phyloP scores from a whole-genome alignment of 441 rosid species.

The Viola pubescens region DNA sequence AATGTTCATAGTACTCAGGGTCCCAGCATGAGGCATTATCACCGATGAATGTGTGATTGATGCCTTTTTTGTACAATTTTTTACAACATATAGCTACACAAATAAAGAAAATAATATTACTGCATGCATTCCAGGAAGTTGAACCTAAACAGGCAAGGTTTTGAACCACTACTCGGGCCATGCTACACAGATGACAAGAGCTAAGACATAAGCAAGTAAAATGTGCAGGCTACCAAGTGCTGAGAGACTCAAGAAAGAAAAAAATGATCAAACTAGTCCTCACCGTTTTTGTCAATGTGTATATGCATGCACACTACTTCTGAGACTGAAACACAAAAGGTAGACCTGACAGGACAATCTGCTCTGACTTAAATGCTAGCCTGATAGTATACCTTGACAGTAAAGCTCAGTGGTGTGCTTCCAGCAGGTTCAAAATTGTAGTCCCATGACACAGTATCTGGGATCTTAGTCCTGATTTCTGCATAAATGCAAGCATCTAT shows the following conservation, averaged over 20 bases:
- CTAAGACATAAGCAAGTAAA: background rate
- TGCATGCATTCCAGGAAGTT: background rate
- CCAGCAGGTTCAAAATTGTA: slow-evolving; percentile 86
- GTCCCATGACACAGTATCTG: slow-evolving; percentile 79
- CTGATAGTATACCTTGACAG: slow-evolving; percentile 48
- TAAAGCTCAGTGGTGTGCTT: slow-evolving; percentile 62
- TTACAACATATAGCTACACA: too few relatives aligned
- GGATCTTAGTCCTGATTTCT: slow-evolving; percentile 81
- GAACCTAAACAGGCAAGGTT: background rate
- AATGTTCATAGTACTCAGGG: too few relatives aligned
- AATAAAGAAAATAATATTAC: too few relatives aligned
- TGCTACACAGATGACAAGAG: background rate
- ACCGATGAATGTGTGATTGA: too few relatives aligned
- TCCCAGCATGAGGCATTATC: too few relatives aligned
- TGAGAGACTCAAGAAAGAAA: background rate
- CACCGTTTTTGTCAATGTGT: background rate
- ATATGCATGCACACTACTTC: background rate
- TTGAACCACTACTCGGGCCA: background rate
- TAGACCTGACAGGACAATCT: too few relatives aligned
- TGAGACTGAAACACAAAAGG: too few relatives aligned
- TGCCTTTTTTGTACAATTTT: too few relatives aligned
- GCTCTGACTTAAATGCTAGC: too few relatives aligned
- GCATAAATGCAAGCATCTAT: slow-evolving; percentile 70
- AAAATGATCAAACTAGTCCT: background rate
- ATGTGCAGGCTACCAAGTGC: background rate